Evolutionary conservation across 176 grass and related monocot species (phyloP).

Genomic region (Aechmea fasciata): DNA sequence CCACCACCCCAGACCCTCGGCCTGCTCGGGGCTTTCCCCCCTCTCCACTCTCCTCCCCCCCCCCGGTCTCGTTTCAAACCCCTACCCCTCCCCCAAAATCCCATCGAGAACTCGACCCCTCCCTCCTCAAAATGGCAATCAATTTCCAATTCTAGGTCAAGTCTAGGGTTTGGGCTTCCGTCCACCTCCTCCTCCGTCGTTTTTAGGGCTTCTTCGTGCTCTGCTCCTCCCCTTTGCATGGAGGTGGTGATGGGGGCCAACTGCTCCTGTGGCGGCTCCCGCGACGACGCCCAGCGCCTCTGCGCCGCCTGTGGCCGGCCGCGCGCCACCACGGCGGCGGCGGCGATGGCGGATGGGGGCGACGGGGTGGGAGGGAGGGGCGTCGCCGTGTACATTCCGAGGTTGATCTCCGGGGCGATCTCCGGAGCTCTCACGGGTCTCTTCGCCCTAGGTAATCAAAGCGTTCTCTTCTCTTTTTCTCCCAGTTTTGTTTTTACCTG

Average conservation of each 20-base stretch:
- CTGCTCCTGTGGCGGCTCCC: not conserved
- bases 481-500: not conserved
- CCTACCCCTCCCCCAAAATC: not conserved
- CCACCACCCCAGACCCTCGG: not conserved
- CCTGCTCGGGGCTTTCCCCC: constrained; percentile 14
- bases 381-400: constrained; percentile 29
- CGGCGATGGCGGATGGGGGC: not conserved
- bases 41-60: constrained; percentile 5
- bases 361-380: constrained; percentile 23
- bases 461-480: not conserved
- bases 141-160: too few relatives aligned
- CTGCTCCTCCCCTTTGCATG: constrained; percentile 18
- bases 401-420: constrained; percentile 40
- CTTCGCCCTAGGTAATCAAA: constrained; percentile 49
- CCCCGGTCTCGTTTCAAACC: too few relatives aligned
- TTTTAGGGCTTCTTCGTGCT: too few relatives aligned
- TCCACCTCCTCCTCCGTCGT: too few relatives aligned
- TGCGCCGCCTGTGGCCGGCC: not conserved
- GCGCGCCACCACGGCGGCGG: not conserved
- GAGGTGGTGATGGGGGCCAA: constrained; percentile 13
- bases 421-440: constrained; percentile 56
- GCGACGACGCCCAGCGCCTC: not conserved
- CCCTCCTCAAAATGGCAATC: too few relatives aligned
- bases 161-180: too few relatives aligned
- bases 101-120: too few relatives aligned